Base-by-base conservation (phyloP, 164 flowering plant species). In the Aristolochia fimbriata region DNA sequence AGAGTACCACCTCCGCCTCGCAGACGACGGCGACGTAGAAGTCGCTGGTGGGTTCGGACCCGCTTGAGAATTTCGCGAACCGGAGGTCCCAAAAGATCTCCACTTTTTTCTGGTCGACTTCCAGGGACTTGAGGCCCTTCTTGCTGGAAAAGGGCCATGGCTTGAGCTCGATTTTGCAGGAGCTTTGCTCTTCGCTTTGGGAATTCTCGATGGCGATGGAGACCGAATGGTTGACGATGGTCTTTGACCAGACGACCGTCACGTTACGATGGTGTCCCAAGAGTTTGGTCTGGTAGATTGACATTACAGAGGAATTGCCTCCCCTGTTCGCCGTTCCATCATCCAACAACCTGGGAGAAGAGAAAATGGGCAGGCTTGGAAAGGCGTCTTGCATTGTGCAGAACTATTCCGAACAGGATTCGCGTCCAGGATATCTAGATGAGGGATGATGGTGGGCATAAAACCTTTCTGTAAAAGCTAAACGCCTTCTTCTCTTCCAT, bases 61-160 rank as follows among this genome's bases (percentile, higher is more conserved):
- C 62, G 2, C 80, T 70, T 0, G 79, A 51, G 64, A 84, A 89
- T 64, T 83, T 92, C 1, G 97, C 94, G 0, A 88, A 62, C 0
- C 94, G 72, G n/a, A 92, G 71, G 69, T 90, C 97, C 99, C 96
- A 93, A 31, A 72, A 81, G 13, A 84, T 81, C 0, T 86, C 87
- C 6, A 86, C 68, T 6, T 58, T 76, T 50, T 62, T 59, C 5
- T 81, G 81, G 2, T 84, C 91, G 0, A 86, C 77, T 19, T 78
- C 84, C 24, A 90, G 78, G 0, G 84, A 74, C 41, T 90, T 90
- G 69, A 69, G 78, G 22, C 99, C 96, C 66, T 88, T 86, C 47
- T 80, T 84, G 76, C 80, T 82, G 97, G 96, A 93, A 59, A 93
- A 90, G 27, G 81, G 85, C 97, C 96, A 93, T 0, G 99, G 95